Conservation (phyloP, 1,284 basidiomycete species). For the Marasmius sp. region DNA sequence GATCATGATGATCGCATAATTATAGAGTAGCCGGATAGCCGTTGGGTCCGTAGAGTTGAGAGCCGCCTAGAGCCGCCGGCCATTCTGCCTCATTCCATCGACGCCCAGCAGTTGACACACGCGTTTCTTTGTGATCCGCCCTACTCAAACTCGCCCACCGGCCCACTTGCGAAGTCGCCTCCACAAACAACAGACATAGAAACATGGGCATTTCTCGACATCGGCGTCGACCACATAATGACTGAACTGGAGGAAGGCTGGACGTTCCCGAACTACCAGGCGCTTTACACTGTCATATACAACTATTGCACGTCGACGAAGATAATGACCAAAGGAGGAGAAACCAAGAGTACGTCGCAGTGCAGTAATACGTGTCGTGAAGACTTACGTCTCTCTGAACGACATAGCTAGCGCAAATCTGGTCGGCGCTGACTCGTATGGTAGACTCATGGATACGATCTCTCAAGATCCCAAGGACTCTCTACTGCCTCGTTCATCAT, state of each 20-base stretch:
- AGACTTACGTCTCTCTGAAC: slow-evolving; percentile 16
- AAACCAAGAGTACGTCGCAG: slow-evolving; percentile 18
- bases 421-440: slow-evolving; percentile 91
- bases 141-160: too few species aligned
- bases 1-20: too few species aligned
- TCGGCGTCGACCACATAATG: slow-evolving; percentile 92
- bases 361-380: slow-evolving; percentile 32
- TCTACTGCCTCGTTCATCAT: too few species aligned
- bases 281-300: slow-evolving; percentile 89
- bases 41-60: too few species aligned
- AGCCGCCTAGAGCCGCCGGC: too few species aligned
- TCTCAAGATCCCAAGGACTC: too few species aligned
- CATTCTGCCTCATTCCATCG: too few species aligned
- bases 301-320: slow-evolving; percentile 94
- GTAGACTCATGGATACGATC: slow-evolving; percentile 81
- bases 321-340: slow-evolving; percentile 56
- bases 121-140: too few species aligned
- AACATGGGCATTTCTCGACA: slow-evolving; percentile 86
- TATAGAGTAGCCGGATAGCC: too few species aligned
- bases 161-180: slow-evolving; percentile 9
- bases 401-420: slow-evolving; percentile 79
- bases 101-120: too few species aligned
- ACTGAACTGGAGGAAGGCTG: slow-evolving; percentile 86
- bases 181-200: slow-evolving; percentile 59
- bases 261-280: slow-evolving; percentile 78